Evolutionary conservation across 176 grass and related monocot species (phyloP).

Genomic region (Thalia dealbata): DNA sequence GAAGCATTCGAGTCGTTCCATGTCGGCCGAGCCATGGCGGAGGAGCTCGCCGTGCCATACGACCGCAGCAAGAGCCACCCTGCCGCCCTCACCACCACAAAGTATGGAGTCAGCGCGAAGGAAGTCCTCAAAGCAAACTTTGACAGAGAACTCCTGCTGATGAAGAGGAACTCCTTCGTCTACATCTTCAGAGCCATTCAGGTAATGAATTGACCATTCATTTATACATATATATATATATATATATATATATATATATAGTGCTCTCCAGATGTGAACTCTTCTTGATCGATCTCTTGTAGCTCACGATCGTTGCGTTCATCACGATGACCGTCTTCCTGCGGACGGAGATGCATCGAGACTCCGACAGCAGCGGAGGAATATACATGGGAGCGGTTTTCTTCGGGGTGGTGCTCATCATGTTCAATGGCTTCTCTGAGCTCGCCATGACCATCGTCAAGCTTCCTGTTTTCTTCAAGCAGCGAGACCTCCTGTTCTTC

Average conservation of each 20-base stretch:
- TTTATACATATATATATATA: too few relatives aligned
- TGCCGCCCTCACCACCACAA: slow-evolving; percentile 45
- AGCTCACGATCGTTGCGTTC: slow-evolving; percentile 34
- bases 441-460: slow-evolving; percentile 47
- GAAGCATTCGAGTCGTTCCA: slow-evolving; percentile 65
- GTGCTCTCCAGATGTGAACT: not conserved
- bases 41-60: slow-evolving; percentile 45
- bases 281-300: not conserved
- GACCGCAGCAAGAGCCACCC: slow-evolving; percentile 56
- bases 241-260: too few relatives aligned
- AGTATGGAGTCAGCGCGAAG: slow-evolving; percentile 49
- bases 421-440: slow-evolving; percentile 76
- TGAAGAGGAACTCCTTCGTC: slow-evolving; percentile 69
- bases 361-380: slow-evolving; percentile 21
- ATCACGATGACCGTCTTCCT: slow-evolving; percentile 70
- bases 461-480: slow-evolving; percentile 81
- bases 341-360: slow-evolving; percentile 47
- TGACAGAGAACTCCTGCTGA: slow-evolving; percentile 49
- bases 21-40: slow-evolving; percentile 28
- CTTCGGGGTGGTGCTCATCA: slow-evolving; percentile 43
- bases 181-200: slow-evolving; percentile 55
- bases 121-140: slow-evolving; percentile 60
- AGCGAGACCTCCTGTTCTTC: slow-evolving; percentile 67
- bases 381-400: slow-evolving; percentile 62
- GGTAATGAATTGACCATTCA: slow-evolving; percentile 35